Conservation (phyloP, 2,329 filamentous ascomycete species). For the Aspergillus sp. region DNA sequence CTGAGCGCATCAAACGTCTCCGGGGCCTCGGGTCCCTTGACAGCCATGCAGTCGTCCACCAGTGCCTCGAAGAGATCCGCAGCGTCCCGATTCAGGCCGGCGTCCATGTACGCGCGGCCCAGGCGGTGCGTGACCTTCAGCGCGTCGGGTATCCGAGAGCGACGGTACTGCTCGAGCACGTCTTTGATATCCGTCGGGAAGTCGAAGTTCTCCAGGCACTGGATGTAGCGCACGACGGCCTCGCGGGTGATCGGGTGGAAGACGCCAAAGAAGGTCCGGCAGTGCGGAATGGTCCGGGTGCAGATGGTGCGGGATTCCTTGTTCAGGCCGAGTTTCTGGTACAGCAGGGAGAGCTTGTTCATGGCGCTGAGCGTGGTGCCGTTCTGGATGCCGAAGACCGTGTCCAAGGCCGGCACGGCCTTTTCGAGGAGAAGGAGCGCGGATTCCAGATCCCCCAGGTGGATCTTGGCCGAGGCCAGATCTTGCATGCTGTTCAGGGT, state of each 20-base stretch:
- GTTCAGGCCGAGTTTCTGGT: slow-evolving; percentile 22
- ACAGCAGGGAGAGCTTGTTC: slow-evolving; percentile 21
- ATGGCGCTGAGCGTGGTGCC: slow-evolving; percentile 22
- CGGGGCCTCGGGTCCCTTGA: slow-evolving; percentile 17
- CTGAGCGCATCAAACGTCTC: slow-evolving; percentile 25
- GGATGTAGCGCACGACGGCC: slow-evolving; percentile 17
- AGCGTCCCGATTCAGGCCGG: slow-evolving; percentile 21
- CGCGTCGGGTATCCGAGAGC: slow-evolving; percentile 14
- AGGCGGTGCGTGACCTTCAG: slow-evolving; percentile 21
- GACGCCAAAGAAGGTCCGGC: slow-evolving; percentile 18
- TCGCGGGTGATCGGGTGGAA: slow-evolving; percentile 18
- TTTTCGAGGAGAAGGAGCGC: slow-evolving; percentile 22
- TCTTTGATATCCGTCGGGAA: slow-evolving; percentile 20
- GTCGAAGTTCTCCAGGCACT: slow-evolving; percentile 21
- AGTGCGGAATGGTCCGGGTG: slow-evolving; percentile 18
- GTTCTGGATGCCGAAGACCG: slow-evolving; percentile 22
- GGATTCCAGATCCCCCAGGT: slow-evolving; percentile 20
- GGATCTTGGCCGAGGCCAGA: slow-evolving; percentile 20
- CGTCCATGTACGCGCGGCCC: slow-evolving; percentile 21
- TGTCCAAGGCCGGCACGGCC: slow-evolving; percentile 22
- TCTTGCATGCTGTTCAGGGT: slow-evolving; percentile 24
- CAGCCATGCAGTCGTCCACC: slow-evolving; percentile 19
- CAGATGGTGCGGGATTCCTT: slow-evolving; percentile 19
- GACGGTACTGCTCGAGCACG: slow-evolving; percentile 20
- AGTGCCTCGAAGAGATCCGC: slow-evolving; percentile 18